Percentiles rank a stretch among this genome's conserved stretches.
Conservation (phyloP, 495 filamentous ascomycete species). For the Clavariopsis aquatica region DNA sequence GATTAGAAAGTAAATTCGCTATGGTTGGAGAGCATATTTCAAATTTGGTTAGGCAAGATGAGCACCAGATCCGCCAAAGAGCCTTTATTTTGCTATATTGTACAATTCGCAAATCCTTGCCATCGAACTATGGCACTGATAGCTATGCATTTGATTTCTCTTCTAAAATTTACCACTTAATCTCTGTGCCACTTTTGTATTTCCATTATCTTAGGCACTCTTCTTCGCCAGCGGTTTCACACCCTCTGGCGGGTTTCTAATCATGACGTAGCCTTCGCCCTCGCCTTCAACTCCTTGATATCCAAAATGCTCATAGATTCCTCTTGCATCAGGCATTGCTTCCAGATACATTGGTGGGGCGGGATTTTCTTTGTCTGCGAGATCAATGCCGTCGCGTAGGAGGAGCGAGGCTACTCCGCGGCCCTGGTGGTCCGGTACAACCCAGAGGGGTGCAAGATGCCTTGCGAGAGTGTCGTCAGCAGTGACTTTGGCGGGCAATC, state of each 20-base stretch:
- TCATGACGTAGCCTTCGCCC: constrained; percentile 24
- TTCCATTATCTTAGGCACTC: neutral
- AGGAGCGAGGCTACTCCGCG: constrained; percentile 21
- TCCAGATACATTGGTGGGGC: constrained; percentile 27
- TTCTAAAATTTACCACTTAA: too few species aligned
- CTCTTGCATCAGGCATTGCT: constrained; percentile 19
- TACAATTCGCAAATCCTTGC: too few species aligned
- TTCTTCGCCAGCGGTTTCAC: constrained; percentile 3
- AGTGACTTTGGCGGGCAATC: neutral
- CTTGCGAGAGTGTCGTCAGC: neutral
- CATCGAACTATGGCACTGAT: too few species aligned
- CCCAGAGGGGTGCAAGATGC: constrained; percentile 24
- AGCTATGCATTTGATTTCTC: too few species aligned
- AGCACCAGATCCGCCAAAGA: too few species aligned
- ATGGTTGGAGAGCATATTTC: too few species aligned
- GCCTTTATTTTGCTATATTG: too few species aligned
- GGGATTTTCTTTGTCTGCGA: constrained; percentile 15
- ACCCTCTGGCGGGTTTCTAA: constrained; percentile 8
- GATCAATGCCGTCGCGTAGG: constrained; percentile 16
- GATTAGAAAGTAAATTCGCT: too few species aligned
- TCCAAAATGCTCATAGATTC: constrained; percentile 30
- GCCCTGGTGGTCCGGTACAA: constrained; percentile 22
- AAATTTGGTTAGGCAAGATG: too few species aligned
- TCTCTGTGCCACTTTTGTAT: too few species aligned
- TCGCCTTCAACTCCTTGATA: constrained; percentile 25